phyloP scores from a whole-genome alignment of 495 filamentous ascomycete species.

The Entonaema liquescens region DNA sequence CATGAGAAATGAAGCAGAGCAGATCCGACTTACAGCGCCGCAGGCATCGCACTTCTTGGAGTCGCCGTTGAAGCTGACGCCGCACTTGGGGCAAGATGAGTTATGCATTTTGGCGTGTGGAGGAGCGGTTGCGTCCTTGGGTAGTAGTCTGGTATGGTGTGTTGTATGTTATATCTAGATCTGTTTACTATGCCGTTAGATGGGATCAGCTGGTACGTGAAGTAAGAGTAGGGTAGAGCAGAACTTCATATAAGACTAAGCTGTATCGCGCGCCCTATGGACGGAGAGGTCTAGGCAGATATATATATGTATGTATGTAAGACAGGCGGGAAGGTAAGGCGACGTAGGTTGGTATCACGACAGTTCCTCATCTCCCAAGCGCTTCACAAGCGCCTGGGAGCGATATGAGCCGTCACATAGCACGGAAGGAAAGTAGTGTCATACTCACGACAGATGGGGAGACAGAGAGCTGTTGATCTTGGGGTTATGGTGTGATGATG shows the following conservation, averaged over 20 bases:
- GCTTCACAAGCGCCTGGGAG: neutral
- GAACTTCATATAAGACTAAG: neutral
- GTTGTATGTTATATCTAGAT: neutral
- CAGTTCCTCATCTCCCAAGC: too few species aligned
- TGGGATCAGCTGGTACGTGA: neutral
- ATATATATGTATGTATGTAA: neutral
- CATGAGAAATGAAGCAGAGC: neutral
- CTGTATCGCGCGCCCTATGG: neutral
- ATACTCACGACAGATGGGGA: slow-evolving; percentile 14
- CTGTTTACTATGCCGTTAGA: neutral
- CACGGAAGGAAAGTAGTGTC: slow-evolving; percentile 10
- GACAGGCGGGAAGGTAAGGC: neutral
- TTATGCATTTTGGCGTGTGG: slow-evolving; percentile 52
- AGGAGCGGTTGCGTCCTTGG: slow-evolving; percentile 1
- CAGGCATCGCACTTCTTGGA: slow-evolving; percentile 58
- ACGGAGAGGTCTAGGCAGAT: neutral
- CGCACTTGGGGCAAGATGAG: slow-evolving; percentile 60
- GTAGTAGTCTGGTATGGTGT: neutral
- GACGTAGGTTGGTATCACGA: slow-evolving; percentile 16
- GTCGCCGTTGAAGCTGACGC: slow-evolving; percentile 48
- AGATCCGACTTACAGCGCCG: slow-evolving; percentile 55
- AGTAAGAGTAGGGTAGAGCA: neutral
- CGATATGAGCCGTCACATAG: slow-evolving; percentile 15
- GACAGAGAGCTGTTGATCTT: slow-evolving; percentile 3
- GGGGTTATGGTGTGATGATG: slow-evolving; percentile 18